Percentiles rank a stretch among this genome's conserved stretches.
Evolutionary conservation across 225 moss, liverwort and hornwort genomes (phyloP).

Genomic region (Takakia lepidozioides): DNA sequence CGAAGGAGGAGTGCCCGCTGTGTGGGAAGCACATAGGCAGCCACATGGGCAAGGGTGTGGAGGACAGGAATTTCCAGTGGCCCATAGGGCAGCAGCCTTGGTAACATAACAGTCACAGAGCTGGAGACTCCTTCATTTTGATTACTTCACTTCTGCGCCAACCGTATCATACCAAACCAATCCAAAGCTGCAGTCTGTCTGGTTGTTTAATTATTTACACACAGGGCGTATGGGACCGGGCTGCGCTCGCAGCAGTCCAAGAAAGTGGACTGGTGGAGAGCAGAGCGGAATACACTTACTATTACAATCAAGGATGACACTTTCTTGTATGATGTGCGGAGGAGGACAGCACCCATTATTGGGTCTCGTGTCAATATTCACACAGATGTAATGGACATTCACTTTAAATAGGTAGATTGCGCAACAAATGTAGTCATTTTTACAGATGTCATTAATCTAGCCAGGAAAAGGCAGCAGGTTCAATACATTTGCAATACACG

Average conservation of each 20-base stretch:
- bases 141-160: too few species aligned
- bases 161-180: too few species aligned
- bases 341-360: constrained; percentile 45
- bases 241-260: constrained; percentile 40
- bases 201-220: constrained; percentile 67
- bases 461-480: too few species aligned
- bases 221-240: constrained; percentile 37
- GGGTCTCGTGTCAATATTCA: too few species aligned
- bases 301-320: constrained; percentile 25
- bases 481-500: too few species aligned
- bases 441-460: too few species aligned
- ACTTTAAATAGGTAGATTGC: too few species aligned
- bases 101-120: constrained; percentile 3
- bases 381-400: too few species aligned
- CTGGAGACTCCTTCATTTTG: constrained; percentile 21
- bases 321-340: constrained; percentile 62
- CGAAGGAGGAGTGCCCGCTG: constrained; percentile 19
- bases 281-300: constrained; percentile 52
- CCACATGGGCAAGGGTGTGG: background rate
- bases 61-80: constrained; percentile 13
- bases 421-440: too few species aligned
- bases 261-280: constrained; percentile 41
- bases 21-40: constrained; percentile 13
- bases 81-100: constrained; percentile 7
- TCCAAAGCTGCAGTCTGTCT: constrained; percentile 33